Base-by-base conservation (phyloP, 2,329 filamentous ascomycete genomes). In the Septoria linicola region DNA sequence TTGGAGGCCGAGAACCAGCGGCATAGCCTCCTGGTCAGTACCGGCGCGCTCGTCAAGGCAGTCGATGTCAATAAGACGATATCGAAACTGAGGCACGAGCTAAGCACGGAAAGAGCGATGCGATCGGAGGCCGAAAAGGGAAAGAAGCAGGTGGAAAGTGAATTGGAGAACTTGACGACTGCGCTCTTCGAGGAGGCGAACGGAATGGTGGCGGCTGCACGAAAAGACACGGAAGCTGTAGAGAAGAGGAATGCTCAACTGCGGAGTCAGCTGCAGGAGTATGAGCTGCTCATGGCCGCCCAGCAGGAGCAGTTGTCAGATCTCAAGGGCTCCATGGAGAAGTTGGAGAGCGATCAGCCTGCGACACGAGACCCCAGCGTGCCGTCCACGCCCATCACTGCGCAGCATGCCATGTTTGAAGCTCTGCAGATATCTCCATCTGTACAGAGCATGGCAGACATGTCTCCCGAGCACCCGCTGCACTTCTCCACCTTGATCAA, bases 111-210 rank as follows among this genome's bases (percentile, higher is more conserved):
- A 55, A 64, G 66, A 32, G 67, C 68, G 34, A 67, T 69, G 37
- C 63, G 73, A 41, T 66, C 67, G 7, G 68, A 65, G 5, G 74
- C 73, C 10, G 76, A 78, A 54, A 71, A 71, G 68, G 88, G 89
- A 49, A 96, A 93, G 76, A 88, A 87, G 70, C 84, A 84, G 57
- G 96, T 96, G 23, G 93, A 99, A 69, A 84, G 87, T 61, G 93
- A 99, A 70, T 75, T 99, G 39, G 93, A 97, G 72, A 88, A 83
- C 45, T 72, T 99, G 58, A 97, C 93, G 0, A 84, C 89, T 1
- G 90, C 89, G 21, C 79, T 99, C n/a, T 99, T 99, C 58, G 90
- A 97, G 67, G 92, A 99, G 75, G 93, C 93, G 42, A 97, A 99
- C 73, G 91, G 87, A 71, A 97, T 99, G 92, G 93, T 99, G 45